Percentiles rank a stretch among this genome's conserved stretches.
Evolutionary conservation across 345 rosid genomes (phyloP).

Genomic region (Eutrema yunnanense): DNA sequence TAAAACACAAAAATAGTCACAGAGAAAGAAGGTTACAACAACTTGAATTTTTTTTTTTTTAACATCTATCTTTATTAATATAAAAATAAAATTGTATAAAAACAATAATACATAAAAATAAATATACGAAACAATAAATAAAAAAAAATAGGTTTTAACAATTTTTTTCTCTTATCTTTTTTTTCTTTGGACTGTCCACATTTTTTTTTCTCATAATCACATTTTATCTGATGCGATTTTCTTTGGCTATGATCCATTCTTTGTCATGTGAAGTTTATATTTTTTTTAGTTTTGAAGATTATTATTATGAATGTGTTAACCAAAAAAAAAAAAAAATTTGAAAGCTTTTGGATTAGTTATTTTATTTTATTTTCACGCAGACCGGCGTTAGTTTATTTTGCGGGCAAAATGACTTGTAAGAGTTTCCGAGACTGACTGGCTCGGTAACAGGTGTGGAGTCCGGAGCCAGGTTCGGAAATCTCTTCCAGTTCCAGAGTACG

Average conservation of each 20-base stretch:
- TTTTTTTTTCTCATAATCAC: too few species aligned
- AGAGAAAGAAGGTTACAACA: background rate
- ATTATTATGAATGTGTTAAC: background rate
- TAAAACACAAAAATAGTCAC: background rate
- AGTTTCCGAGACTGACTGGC: conserved; percentile 14
- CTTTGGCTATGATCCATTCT: too few species aligned
- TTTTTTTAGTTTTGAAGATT: background rate
- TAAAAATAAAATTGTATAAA: too few species aligned
- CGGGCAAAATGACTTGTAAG: background rate
- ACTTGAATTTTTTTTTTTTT: background rate
- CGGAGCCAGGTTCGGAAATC: conserved; percentile 48
- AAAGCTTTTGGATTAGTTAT: background rate
- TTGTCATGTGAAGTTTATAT: background rate
- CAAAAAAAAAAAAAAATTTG: background rate
- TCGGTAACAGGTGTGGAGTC: conserved; percentile 28
- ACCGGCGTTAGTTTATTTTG: background rate
- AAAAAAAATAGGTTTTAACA: too few species aligned
- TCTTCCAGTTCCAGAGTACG: background rate
- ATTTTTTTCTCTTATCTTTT: too few species aligned
- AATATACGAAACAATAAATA: too few species aligned
- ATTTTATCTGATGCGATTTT: too few species aligned
- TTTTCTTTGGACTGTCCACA: too few species aligned
- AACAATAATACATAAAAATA: too few species aligned
- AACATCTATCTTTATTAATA: too few species aligned
- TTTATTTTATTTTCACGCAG: background rate